Evolutionary conservation across 164 flowering plant species (phyloP).

Genomic region (Akebia trifoliata): DNA sequence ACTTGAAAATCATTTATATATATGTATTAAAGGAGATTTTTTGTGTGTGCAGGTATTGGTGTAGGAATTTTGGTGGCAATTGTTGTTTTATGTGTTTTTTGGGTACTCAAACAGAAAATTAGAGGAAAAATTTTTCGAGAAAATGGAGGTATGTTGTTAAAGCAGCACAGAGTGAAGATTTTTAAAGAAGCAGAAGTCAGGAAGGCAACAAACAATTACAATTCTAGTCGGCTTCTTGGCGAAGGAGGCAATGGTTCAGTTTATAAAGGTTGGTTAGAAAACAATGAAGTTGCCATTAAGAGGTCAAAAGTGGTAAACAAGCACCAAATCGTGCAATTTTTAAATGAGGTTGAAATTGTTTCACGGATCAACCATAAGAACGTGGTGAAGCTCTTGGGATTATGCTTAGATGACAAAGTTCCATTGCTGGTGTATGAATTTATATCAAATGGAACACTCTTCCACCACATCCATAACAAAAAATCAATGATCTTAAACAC

Average conservation of each 20-base stretch:
- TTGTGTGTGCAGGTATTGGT: no score
- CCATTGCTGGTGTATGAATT: slow-evolving; percentile 8
- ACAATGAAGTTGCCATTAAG: slow-evolving; percentile 5
- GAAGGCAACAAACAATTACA: slow-evolving; percentile 8
- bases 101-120: no score
- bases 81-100: no score
- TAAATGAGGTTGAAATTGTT: slow-evolving; percentile 4
- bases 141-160: slow-evolving; percentile 8
- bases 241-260: slow-evolving; percentile 10
- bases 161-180: neutral
- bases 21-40: no score
- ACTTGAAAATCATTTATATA: no score
- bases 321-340: slow-evolving; percentile 1
- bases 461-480: neutral
- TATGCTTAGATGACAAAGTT: slow-evolving; percentile 7
- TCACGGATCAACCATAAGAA: slow-evolving; percentile 6
- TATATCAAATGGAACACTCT: slow-evolving; percentile 2
- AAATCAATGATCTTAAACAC: neutral
- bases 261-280: slow-evolving; percentile 1
- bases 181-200: slow-evolving; percentile 5
- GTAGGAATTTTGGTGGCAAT: no score
- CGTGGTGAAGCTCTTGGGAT: slow-evolving; percentile 8
- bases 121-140: slow-evolving; percentile 2
- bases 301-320: slow-evolving; percentile 8
- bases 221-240: neutral